These are phyloP conservation scores for Chrysoporthe austroafricana DNA, from an alignment of 2,329 filamentous ascomycete species.

Conservation along the genomic window DNA sequence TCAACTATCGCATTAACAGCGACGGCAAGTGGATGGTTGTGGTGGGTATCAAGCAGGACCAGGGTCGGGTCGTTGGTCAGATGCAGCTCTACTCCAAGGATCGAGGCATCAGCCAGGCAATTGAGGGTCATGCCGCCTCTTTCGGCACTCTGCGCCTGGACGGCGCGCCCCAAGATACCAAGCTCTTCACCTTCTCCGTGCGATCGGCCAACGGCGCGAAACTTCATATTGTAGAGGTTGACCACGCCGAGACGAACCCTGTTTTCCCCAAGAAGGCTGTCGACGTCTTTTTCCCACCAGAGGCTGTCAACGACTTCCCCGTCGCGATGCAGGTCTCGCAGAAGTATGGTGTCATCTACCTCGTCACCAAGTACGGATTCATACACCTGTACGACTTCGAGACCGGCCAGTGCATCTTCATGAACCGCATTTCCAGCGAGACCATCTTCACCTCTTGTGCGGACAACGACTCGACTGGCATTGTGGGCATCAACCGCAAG, in stretches of 20 bases:
- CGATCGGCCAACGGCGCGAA: constrained; percentile 85
- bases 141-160: constrained; percentile 91
- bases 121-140: constrained; percentile 94
- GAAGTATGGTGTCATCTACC: constrained; percentile 95
- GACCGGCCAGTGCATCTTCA: constrained; percentile 93
- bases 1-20: constrained; percentile 96
- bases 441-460: constrained; percentile 95
- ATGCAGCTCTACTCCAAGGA: constrained; percentile 98
- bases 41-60: constrained; percentile 91
- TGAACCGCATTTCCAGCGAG: constrained; percentile 99
- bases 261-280: constrained; percentile 94
- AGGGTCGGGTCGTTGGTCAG: constrained; percentile 89
- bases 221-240: constrained; percentile 96
- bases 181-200: constrained; percentile 95
- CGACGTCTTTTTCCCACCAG: constrained; percentile 95
- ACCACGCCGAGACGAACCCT: constrained; percentile 87
- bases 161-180: constrained; percentile 86
- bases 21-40: constrained; percentile 99
- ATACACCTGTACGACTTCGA: constrained; percentile 99
- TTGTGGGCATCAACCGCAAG: constrained; percentile 95
- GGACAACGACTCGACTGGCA: constrained; percentile 82
- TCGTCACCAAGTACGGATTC: constrained; percentile 98
- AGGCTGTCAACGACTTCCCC: constrained; percentile 96
- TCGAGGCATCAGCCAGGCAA: constrained; percentile 94
- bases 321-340: constrained; percentile 96